These are phyloP conservation scores for Gonium pectorale DNA, from an alignment of 139 green algal species.

Conservation along the genomic window DNA sequence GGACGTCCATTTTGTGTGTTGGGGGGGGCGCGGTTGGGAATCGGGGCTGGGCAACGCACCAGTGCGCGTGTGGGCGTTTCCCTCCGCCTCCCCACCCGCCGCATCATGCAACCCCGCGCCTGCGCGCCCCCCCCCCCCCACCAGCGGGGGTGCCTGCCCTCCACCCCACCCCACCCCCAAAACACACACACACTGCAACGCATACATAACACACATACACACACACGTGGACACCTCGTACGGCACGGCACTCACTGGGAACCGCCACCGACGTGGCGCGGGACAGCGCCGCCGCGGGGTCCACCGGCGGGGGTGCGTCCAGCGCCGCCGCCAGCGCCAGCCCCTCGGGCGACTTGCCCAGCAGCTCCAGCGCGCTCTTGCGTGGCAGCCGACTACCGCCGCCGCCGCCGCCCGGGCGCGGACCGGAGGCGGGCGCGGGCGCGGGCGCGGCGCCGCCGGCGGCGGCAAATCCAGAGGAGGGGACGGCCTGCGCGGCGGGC, in stretches of 20 bases:
- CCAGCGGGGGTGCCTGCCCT: neutral
- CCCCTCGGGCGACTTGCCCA: constrained; percentile 42
- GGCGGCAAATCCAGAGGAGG: too few relatives aligned
- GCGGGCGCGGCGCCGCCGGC: too few relatives aligned
- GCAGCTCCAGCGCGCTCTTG: constrained; percentile 39
- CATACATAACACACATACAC: neutral
- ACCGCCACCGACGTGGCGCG: neutral
- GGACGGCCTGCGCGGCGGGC: too few relatives aligned
- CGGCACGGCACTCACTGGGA: constrained; percentile 17
- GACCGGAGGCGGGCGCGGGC: too few relatives aligned
- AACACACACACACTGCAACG: neutral
- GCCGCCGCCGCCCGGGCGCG: neutral
- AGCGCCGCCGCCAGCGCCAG: constrained; percentile 7
- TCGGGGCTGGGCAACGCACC: too few relatives aligned
- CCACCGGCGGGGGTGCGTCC: neutral
- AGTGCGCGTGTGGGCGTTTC: neutral
- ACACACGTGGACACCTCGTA: too few relatives aligned
- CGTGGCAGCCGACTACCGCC: constrained; percentile 10
- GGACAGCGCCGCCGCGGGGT: neutral
- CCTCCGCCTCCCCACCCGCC: neutral
- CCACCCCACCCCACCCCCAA: neutral
- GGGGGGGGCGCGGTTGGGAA: neutral
- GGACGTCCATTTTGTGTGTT: neutral
- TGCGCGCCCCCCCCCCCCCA: neutral
- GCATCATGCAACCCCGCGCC: neutral